Base-by-base conservation (phyloP, 371 early-diverging fungal species). In the Batkoa obscura region DNA sequence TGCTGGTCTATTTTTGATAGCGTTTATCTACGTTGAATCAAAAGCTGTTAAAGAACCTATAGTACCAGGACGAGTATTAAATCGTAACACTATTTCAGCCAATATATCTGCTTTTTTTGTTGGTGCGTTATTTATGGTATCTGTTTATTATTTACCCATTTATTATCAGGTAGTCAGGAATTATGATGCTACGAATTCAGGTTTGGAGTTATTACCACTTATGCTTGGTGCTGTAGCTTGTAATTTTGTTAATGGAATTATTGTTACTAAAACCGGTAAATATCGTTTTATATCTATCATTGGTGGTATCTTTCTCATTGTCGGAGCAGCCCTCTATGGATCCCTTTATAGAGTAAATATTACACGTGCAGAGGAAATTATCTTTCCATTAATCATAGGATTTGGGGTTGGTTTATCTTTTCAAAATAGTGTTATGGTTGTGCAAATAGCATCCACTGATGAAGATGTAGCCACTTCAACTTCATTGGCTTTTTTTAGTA, bases 101-200 rank as follows among this genome's bases (percentile, higher is more conserved):
- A 59, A 68, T 10, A 38, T 66, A 2, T 63, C 68, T 8, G 62
- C 69, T 23, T 73, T 83, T 60, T 74, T 71, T 50, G 51, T 81
- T 35, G 90, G 90, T 33, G 74, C 83, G 43, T 63, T 73, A 23
- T 81, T 84, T 58, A 75, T 83, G 48, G 73, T 75, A 15, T 69
- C 79, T 10, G 60, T 85, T 9, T 90, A 80, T 61, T 84, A 82
- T 64, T 70, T 80, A 8, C 78, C 86, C 2, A 50, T 77, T 33
- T 76, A 70, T 42, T 81, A 75, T 66, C 75, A 73, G 54, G 57
- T 70, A 37, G 68, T 72, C 46, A 60, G 68, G 2, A 35, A 41
- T 2, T n/a, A 47, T 33, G 59, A 68, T 6, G 73, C 77, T 12
- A 75, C 72, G 0, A 31, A 61, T 0, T 71, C 84, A 37, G 88